These are phyloP conservation scores for Calycina marina DNA, from an alignment of 2,329 filamentous ascomycete species.

Conservation along the genomic window DNA sequence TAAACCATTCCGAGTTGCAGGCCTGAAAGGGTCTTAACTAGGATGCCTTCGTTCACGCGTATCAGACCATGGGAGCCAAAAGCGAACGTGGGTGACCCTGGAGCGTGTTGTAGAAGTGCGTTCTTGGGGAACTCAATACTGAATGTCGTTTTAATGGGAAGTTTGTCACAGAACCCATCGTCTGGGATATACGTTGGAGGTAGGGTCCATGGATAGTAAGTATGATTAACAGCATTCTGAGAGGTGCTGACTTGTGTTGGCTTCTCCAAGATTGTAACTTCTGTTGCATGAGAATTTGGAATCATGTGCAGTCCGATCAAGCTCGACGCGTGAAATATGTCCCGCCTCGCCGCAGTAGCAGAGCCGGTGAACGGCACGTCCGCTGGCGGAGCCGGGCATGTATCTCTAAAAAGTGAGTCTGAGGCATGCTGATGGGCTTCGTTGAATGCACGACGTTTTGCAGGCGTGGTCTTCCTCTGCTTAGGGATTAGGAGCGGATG, in stretches of 20 bases:
- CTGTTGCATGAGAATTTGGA: constrained; percentile 42
- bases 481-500: constrained; percentile 79
- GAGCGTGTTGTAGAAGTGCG: constrained; percentile 16
- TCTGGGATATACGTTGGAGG: constrained; percentile 58
- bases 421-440: constrained; percentile 25
- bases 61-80: constrained; percentile 33
- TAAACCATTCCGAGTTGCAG: constrained; percentile 53
- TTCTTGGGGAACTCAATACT: constrained; percentile 45
- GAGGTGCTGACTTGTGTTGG: constrained; percentile 3
- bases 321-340: constrained; percentile 80
- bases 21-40: constrained; percentile 38
- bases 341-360: constrained; percentile 59
- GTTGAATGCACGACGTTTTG: constrained; percentile 3
- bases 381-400: constrained; percentile 50
- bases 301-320: constrained; percentile 70
- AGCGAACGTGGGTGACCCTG: constrained; percentile 28
- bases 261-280: constrained; percentile 1
- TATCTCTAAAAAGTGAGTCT: constrained; percentile 25
- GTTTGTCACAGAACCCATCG: constrained; percentile 62
- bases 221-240: constrained; percentile 57
- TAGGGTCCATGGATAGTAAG: constrained; percentile 86
- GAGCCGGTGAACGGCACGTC: constrained; percentile 58
- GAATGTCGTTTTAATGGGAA: constrained; percentile 57
- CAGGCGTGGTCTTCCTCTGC: constrained; percentile 16
- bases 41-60: constrained; percentile 31